Percentiles rank a stretch among this genome's conserved stretches.
phyloP scores from a whole-genome alignment of 2,329 filamentous ascomycete species.

The Cercospora sesami region DNA sequence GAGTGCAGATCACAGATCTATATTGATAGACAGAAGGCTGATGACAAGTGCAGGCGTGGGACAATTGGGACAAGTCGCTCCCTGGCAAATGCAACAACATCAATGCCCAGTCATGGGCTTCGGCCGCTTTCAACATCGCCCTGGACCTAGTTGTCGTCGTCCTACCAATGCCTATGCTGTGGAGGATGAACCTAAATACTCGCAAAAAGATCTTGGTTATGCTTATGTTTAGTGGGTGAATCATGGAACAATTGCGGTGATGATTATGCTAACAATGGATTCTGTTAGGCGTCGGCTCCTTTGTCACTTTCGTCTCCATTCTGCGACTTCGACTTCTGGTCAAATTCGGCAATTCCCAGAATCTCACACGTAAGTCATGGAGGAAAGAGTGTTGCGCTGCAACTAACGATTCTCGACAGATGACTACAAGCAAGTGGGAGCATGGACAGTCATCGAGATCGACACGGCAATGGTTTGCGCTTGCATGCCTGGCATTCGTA shows the following conservation, averaged over 20 bases:
- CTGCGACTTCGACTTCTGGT: slow-evolving; percentile 22
- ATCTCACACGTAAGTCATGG: slow-evolving; percentile 18
- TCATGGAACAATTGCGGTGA: background rate
- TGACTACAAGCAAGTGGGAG: slow-evolving; percentile 26
- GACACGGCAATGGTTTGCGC: slow-evolving; percentile 25
- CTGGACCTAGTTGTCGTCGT: slow-evolving; percentile 22
- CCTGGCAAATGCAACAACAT: slow-evolving; percentile 23
- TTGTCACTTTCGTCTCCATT: slow-evolving; percentile 25
- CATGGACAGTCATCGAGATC: slow-evolving; percentile 25
- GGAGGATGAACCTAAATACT: slow-evolving; percentile 23
- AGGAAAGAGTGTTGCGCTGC: too few relatives aligned
- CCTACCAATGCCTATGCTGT: slow-evolving; percentile 26
- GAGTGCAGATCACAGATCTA: background rate
- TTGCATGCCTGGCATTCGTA: slow-evolving; percentile 28
- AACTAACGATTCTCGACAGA: slow-evolving; percentile 13
- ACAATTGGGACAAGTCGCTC: slow-evolving; percentile 21
- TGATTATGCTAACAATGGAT: background rate
- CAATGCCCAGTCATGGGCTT: slow-evolving; percentile 25
- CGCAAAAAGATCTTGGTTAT: slow-evolving; percentile 25
- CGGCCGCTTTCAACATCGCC: slow-evolving; percentile 23
- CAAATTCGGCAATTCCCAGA: slow-evolving; percentile 22
- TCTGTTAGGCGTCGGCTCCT: slow-evolving; percentile 20
- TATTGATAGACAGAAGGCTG: background rate
- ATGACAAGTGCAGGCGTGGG: slow-evolving; percentile 18
- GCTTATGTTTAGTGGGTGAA: slow-evolving; percentile 25